phyloP scores from a whole-genome alignment of 1,139 yeast genomes.

The Spathaspora sp. region DNA sequence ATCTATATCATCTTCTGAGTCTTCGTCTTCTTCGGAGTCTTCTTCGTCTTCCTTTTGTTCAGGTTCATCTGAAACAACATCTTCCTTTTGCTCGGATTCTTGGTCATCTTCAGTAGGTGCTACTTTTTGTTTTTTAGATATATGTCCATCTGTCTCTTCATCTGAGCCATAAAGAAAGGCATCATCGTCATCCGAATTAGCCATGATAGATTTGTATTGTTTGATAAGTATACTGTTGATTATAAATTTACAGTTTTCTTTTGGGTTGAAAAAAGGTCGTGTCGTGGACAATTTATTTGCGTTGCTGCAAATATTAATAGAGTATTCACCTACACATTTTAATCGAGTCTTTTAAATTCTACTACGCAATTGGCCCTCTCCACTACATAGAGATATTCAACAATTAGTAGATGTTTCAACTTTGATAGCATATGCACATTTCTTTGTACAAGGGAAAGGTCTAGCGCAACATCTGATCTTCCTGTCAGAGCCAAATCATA shows the following conservation, averaged over 20 bases:
- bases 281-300: too few species aligned
- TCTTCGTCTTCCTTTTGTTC: slow-evolving; percentile 30
- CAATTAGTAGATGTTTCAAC: too few species aligned
- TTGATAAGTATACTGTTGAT: not conserved
- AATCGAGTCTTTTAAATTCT: not conserved
- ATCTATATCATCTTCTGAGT: slow-evolving; percentile 47
- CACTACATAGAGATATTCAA: too few species aligned
- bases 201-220: slow-evolving; percentile 16
- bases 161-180: slow-evolving; percentile 83
- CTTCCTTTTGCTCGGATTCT: slow-evolving; percentile 14
- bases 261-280: not conserved
- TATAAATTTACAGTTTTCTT: not conserved
- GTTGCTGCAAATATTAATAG: too few species aligned
- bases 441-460: too few species aligned
- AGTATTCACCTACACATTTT: too few species aligned
- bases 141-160: slow-evolving; percentile 29
- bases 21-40: slow-evolving; percentile 37
- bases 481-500: too few species aligned
- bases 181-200: slow-evolving; percentile 66
- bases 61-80: not conserved
- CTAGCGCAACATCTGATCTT: too few species aligned
- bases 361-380: too few species aligned
- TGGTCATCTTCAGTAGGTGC: slow-evolving; percentile 17
- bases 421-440: too few species aligned
- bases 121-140: slow-evolving; percentile 10